These are phyloP conservation scores for Ephemerocybe angulata DNA, from an alignment of 768 basidiomycete genomes.

Conservation along the genomic window DNA sequence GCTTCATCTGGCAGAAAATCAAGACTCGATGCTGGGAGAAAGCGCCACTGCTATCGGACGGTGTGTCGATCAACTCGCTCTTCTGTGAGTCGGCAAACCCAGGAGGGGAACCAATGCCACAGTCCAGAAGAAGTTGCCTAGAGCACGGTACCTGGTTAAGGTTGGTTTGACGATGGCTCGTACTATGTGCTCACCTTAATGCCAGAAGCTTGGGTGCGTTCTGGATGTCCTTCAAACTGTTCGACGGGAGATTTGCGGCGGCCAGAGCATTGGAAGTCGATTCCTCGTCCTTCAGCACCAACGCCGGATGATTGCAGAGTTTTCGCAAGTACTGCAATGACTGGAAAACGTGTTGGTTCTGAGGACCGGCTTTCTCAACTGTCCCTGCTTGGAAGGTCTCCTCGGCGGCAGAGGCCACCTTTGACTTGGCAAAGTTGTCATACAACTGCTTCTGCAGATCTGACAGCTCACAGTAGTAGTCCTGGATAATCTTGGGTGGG, in stretches of 20 bases:
- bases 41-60: conserved; percentile 48
- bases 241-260: conserved; percentile 46
- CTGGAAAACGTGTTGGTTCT: conserved; percentile 91
- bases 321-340: conserved; percentile 95
- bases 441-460: conserved; percentile 92
- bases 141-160: background rate
- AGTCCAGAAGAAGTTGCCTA: conserved; percentile 92
- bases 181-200: conserved; percentile 57
- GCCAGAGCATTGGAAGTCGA: conserved; percentile 56
- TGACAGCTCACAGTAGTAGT: conserved; percentile 97
- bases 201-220: conserved; percentile 95
- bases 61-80: conserved; percentile 62
- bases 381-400: conserved; percentile 54
- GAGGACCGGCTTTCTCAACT: conserved; percentile 35
- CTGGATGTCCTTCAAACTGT: conserved; percentile 67
- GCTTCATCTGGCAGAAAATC: conserved; percentile 99
- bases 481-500: conserved; percentile 99
- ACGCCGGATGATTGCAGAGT: conserved; percentile 93
- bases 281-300: conserved; percentile 76
- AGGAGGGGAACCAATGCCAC: conserved; percentile 76
- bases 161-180: background rate
- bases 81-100: conserved; percentile 53
- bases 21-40: conserved; percentile 97
- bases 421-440: conserved; percentile 86
- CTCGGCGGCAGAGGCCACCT: conserved; percentile 60